These are phyloP conservation scores for Aspergillus steynii DNA, from an alignment of 495 filamentous ascomycete species.

Conservation along the genomic window DNA sequence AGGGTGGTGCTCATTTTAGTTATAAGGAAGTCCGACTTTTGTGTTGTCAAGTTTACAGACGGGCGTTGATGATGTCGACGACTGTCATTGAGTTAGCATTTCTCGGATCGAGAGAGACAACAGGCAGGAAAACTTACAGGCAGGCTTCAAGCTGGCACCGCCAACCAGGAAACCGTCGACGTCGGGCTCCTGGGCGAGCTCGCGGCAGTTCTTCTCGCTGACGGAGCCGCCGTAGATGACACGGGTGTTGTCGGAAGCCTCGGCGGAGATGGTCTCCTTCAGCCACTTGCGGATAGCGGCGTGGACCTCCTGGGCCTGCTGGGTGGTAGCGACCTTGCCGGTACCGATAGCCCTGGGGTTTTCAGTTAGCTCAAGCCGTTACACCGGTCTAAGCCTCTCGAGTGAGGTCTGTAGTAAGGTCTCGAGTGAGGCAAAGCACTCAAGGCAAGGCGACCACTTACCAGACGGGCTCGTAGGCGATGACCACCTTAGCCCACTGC, in stretches of 20 bases:
- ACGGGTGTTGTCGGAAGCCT: slow-evolving; percentile 75
- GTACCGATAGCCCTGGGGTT: slow-evolving; percentile 80
- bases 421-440: background rate
- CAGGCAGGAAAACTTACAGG: slow-evolving; percentile 66
- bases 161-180: slow-evolving; percentile 99
- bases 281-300: slow-evolving; percentile 90
- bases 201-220: slow-evolving; percentile 96
- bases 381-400: too few relatives aligned
- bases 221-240: slow-evolving; percentile 96
- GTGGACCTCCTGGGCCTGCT: slow-evolving; percentile 96
- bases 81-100: slow-evolving; percentile 34
- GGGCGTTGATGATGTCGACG: slow-evolving; percentile 68
- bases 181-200: slow-evolving; percentile 85
- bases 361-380: slow-evolving; percentile 9
- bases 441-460: slow-evolving; percentile 25
- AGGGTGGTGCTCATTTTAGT: background rate
- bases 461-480: slow-evolving; percentile 99
- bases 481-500: slow-evolving; percentile 91
- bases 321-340: slow-evolving; percentile 90
- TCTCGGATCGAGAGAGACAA: background rate
- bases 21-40: slow-evolving; percentile 13
- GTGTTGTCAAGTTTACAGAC: slow-evolving; percentile 36
- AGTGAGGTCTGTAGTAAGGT: too few relatives aligned
- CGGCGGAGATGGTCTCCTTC: slow-evolving; percentile 64
- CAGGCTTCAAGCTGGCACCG: slow-evolving; percentile 97